These are phyloP conservation scores for Trichoderma asperellum DNA, from an alignment of 2,329 filamentous ascomycete genomes.

Conservation along the genomic window DNA sequence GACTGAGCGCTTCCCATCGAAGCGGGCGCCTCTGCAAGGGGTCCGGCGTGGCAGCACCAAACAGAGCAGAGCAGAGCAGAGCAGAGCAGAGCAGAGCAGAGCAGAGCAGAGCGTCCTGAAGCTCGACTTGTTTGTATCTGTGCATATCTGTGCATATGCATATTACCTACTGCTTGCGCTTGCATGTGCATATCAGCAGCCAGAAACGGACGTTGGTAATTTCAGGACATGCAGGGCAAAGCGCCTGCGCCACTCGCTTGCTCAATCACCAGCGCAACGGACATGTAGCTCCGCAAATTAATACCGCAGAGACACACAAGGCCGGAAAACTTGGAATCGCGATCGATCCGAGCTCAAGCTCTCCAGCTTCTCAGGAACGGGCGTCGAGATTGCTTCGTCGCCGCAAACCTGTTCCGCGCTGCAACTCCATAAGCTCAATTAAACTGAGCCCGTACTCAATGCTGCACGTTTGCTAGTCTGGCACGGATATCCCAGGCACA, in stretches of 20 bases:
- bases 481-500: constrained; percentile 7
- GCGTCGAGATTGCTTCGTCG: background rate
- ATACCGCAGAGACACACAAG: constrained; percentile 4
- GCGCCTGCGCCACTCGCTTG: constrained; percentile 20
- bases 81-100: too few relatives aligned
- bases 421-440: background rate
- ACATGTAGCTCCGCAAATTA: constrained; percentile 9
- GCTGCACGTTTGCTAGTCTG: background rate
- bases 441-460: too few relatives aligned
- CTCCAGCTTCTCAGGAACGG: background rate
- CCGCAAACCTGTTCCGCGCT: background rate
- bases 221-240: constrained; percentile 19
- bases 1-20: background rate
- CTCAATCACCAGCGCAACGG: background rate
- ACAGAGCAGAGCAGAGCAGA: background rate
- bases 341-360: background rate
- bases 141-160: constrained; percentile 9
- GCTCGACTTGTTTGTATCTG: constrained; percentile 8
- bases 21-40: background rate
- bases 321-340: background rate
- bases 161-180: too few relatives aligned
- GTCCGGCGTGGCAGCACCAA: background rate
- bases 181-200: constrained; percentile 1
- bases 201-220: constrained; percentile 1
- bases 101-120: background rate